Conservation (phyloP, 495 filamentous ascomycete genomes). For the Penicillium odoratum region DNA sequence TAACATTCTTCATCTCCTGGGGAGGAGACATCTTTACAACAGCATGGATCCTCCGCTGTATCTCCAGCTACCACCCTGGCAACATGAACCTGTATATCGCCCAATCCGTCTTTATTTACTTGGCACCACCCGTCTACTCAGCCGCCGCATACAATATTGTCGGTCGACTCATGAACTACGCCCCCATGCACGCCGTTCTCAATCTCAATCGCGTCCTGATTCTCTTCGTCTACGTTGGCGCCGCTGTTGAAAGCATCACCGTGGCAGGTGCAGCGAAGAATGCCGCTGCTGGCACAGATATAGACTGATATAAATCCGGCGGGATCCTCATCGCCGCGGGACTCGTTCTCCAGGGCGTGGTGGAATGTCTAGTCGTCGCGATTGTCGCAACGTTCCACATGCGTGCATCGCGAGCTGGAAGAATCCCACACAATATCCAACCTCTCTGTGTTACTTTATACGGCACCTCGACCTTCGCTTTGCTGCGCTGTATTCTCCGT, state of each 20-base stretch:
- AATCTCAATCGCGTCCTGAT: constrained; percentile 39
- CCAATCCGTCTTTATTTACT: constrained; percentile 51
- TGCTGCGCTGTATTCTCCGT: constrained; percentile 42
- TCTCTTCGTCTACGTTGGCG: constrained; percentile 38
- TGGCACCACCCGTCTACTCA: constrained; percentile 55
- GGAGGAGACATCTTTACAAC: constrained; percentile 39
- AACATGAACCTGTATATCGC: constrained; percentile 49
- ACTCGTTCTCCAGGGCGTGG: constrained; percentile 35
- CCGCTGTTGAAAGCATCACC: constrained; percentile 36
- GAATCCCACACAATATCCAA: constrained; percentile 34
- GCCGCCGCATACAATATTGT: constrained; percentile 60
- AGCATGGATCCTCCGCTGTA: constrained; percentile 42
- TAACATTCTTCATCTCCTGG: constrained; percentile 48
- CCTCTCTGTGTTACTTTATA: constrained; percentile 40
- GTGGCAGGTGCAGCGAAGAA: constrained; percentile 40
- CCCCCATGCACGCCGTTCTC: constrained; percentile 43
- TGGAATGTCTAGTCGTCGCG: constrained; percentile 34
- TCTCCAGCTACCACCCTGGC: constrained; percentile 36
- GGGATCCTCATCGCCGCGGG: constrained; percentile 35
- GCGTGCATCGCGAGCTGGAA: constrained; percentile 21
- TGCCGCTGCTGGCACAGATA: constrained; percentile 24
- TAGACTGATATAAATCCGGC: constrained; percentile 25
- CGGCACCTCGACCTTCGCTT: constrained; percentile 36
- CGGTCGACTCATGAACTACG: constrained; percentile 52
- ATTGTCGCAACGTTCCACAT: constrained; percentile 38